Evolutionary conservation across 495 filamentous ascomycete species (phyloP), one percentile per base, ranked within the genome.

Genomic region (Penicillium coprophilum): DNA sequence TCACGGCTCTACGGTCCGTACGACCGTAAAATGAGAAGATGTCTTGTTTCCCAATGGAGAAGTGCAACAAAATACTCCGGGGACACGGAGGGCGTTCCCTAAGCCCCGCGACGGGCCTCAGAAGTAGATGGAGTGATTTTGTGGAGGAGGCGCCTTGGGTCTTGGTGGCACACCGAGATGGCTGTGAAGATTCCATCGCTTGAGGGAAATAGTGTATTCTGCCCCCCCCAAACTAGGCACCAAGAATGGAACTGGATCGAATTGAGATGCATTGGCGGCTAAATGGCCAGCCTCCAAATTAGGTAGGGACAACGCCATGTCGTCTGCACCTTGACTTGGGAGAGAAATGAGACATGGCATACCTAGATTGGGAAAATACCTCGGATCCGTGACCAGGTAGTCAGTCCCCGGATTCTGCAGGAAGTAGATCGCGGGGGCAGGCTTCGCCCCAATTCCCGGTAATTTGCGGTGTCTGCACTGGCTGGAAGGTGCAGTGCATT

Each of bases 81-180:
- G 62, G 64, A 65, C 64, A 67, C 64, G 64, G 64, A 67, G 62
- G 43, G 15, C 50, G 20, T 46, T 34, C 62, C 57, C 51, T 32
- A 39, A 40, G 20, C 39, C 48, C 50, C 38, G 50, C n/a, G 23
- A 44, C 28, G 9, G 23, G 30, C 36, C 19, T 41, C 38, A 36
- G 15, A 51, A 47, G 32, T 30, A 38, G 46, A 27, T 59, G 45
- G 43, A 41, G 39, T 43, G 32, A 45, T 4, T 17, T 50, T 50
- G 30, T 53, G 49, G 40, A 45, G 24, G 41, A 23, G 46, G 49
- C 19, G 32, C 30, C 43, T 11, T 44, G n/a, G 46, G 49, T 20
- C 46, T 34, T 50, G 38, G 38, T 24, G 31, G 17, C 21, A 40
- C 44, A 40, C 44, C 31, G 30, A 54, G 15, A 49, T 47, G 17